phyloP scores from a whole-genome alignment of 345 rosid genomes.

The Rhizophora mangle region DNA sequence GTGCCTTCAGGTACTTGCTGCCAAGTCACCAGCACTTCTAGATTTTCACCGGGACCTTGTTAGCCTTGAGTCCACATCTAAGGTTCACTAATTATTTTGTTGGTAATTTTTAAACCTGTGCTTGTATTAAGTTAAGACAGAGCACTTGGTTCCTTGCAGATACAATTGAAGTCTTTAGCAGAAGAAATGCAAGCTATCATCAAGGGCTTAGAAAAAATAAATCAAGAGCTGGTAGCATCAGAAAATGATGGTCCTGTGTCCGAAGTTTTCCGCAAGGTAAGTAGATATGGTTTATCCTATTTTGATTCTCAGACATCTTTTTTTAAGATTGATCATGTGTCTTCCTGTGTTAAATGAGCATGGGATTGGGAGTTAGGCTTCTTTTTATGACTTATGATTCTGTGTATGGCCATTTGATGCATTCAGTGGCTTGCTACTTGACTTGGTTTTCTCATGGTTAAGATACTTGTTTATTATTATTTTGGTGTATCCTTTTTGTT shows the following conservation, averaged over 20 bases:
- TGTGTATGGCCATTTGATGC: background rate
- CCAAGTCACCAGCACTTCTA: conserved; percentile 66
- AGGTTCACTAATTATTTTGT: conserved; percentile 47
- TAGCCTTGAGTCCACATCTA: conserved; percentile 81
- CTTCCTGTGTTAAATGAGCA: too few relatives aligned
- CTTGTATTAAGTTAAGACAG: conserved; percentile 14
- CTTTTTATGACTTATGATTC: background rate
- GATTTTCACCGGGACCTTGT: conserved; percentile 79
- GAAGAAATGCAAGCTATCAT: conserved; percentile 99
- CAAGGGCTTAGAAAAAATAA: conserved; percentile 91
- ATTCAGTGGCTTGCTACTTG: background rate
- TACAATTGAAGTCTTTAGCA: conserved; percentile 91
- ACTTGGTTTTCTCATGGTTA: background rate
- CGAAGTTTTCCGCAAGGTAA: conserved; percentile 77
- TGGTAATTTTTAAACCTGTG: conserved; percentile 5
- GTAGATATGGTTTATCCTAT: conserved; percentile 2
- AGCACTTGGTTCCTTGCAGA: conserved; percentile 43
- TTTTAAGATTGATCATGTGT: background rate
- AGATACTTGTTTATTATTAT: background rate
- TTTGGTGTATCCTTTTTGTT: background rate
- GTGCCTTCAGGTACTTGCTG: conserved; percentile 63
- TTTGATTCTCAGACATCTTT: conserved; percentile 1
- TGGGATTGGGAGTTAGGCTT: too few relatives aligned
- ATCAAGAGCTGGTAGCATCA: conserved; percentile 81
- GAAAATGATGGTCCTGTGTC: conserved; percentile 96